Evolutionary conservation across 1,139 yeast species (phyloP), one percentile per base, ranked within the genome.

Genomic region (Pneumocystis canis): DNA sequence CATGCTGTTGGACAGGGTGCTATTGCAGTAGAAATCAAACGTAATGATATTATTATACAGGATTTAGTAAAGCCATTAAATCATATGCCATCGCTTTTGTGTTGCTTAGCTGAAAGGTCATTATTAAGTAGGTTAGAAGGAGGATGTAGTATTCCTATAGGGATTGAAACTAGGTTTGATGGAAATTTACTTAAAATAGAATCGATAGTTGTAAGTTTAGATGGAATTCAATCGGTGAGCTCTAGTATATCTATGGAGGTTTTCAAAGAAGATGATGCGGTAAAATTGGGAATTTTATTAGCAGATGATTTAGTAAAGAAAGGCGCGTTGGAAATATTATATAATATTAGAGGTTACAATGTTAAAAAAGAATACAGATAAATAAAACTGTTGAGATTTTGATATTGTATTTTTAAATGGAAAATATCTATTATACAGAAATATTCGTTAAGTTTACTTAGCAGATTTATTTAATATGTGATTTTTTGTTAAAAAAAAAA

Each of bases 1-100:
- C 88, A 92, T 72, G 96, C 98, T 0, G 97, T 92, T 57, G 98
- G 98, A 20, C 98, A 92, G 77, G 98, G 98, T 67, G 97, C 97
- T 0, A 77, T 92, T 62, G 98, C 97, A 28, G 78, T 92, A 54
- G 98, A 92, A 75, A 87, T 90, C 68, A 81, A 94, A 70, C 80
- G 80, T 64, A 82, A 80, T 63, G 96, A 94, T 72, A 73, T 74
- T 7, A 74, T 77, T 62, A 80, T 86, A 72, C 77, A 78, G 69
- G 74, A 80, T 62, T 78, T 90, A 39, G 80, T 95, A 68, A 67
- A 71, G 30, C 73, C 78, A 62, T 82, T 92, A 66, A 85, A 84
- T 70, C 85, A 89, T 72, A 75, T 77, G 61, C 80, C 83, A 14
- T 80, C 95, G 1, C 81, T 90, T 1, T 76, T 84, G 67, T 80